These are phyloP conservation scores for Azolla pinnata DNA, from an alignment of 75 land plant species.

Conservation along the genomic window DNA sequence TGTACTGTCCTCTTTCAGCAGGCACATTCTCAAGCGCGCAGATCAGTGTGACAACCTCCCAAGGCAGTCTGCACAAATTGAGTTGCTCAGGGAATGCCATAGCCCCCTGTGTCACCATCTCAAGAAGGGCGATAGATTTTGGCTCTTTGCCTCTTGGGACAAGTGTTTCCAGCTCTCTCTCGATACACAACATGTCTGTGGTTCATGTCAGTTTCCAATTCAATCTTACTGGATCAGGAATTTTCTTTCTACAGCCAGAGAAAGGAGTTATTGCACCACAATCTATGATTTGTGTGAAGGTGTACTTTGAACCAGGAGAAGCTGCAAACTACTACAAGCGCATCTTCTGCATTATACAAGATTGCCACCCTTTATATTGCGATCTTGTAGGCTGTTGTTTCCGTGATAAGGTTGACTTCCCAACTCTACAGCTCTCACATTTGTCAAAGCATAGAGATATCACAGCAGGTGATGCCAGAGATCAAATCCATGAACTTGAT, in stretches of 20 bases:
- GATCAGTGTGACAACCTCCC: conserved; percentile 20
- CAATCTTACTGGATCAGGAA: conserved; percentile 8
- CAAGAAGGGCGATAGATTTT: conserved; percentile 22
- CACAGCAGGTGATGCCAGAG: too few relatives aligned
- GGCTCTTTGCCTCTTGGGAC: conserved; percentile 27
- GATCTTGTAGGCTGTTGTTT: conserved; percentile 30
- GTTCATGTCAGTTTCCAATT: conserved; percentile 25
- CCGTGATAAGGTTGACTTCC: conserved; percentile 14
- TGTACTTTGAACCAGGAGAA: conserved; percentile 18
- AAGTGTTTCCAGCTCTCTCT: conserved; percentile 15
- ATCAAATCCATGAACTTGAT: too few relatives aligned
- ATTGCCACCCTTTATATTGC: conserved; percentile 27
- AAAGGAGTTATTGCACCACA: conserved; percentile 14
- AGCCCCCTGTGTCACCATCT: conserved; percentile 18
- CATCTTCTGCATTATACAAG: conserved; percentile 20
- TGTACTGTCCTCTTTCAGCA: conserved; percentile 26
- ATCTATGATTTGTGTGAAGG: conserved; percentile 7
- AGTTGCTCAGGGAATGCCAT: conserved; percentile 28
- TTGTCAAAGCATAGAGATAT: conserved; percentile 18
- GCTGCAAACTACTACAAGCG: conserved; percentile 30
- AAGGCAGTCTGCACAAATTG: conserved; percentile 16
- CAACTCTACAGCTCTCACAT: conserved; percentile 22
- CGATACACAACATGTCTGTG: conserved; percentile 18
- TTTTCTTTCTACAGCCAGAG: conserved; percentile 7
- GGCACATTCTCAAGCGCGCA: conserved; percentile 28